These are phyloP conservation scores for Echium plantagineum DNA, from an alignment of 257 asterid genomes.

Conservation along the genomic window DNA sequence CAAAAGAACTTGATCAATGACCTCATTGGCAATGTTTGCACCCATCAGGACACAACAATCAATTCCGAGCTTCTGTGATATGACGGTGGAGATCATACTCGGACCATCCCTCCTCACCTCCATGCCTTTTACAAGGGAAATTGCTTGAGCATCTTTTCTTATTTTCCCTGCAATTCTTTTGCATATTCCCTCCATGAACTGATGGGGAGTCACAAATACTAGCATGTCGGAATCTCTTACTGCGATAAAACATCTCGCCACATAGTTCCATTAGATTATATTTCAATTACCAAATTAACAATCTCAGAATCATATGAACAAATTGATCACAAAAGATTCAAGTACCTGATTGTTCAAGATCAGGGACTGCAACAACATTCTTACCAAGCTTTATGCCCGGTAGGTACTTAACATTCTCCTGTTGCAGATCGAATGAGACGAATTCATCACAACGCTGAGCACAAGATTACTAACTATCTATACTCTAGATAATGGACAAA, in stretches of 20 bases:
- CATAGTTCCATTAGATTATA: too few species aligned
- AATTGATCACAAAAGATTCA: neutral
- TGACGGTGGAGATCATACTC: constrained; percentile 78
- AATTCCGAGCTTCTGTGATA: constrained; percentile 53
- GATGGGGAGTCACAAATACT: constrained; percentile 85
- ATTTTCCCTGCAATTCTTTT: constrained; percentile 49
- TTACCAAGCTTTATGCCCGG: constrained; percentile 74
- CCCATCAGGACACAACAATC: constrained; percentile 83
- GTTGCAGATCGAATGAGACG: neutral
- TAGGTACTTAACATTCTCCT: constrained; percentile 86
- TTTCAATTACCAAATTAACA: neutral
- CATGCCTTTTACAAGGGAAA: constrained; percentile 80
- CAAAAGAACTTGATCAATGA: constrained; percentile 9
- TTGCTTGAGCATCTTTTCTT: constrained; percentile 52
- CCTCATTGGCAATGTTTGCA: constrained; percentile 93
- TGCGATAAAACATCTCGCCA: constrained; percentile 14
- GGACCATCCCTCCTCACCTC: constrained; percentile 93
- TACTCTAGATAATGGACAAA: neutral
- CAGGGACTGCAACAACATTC: constrained; percentile 71
- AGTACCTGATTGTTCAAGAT: constrained; percentile 69
- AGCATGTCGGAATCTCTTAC: constrained; percentile 72
- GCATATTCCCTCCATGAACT: constrained; percentile 90
- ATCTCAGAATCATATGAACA: neutral
- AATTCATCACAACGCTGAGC: neutral
- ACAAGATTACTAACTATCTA: neutral